Percentiles rank a stretch among this genome's conserved stretches.
Evolutionary conservation across 305 asterid species (phyloP).

Genomic region (Fraxinus greggii): DNA sequence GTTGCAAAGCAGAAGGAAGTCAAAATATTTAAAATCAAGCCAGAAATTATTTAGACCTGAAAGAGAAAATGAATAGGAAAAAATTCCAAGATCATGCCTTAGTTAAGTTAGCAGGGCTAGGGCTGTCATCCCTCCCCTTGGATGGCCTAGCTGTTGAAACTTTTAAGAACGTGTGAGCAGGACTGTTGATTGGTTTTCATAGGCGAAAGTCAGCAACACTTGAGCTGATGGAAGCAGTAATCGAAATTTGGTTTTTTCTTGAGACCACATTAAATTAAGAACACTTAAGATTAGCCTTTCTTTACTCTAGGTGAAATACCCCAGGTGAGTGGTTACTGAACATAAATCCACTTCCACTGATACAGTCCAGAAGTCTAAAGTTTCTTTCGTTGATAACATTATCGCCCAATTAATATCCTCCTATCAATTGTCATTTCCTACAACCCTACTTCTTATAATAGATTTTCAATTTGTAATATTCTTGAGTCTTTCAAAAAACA

Average conservation of each 20-base stretch:
- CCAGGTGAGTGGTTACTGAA: neutral
- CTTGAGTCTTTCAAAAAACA: neutral
- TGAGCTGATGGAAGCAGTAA: neutral
- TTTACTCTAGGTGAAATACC: neutral
- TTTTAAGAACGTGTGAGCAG: neutral
- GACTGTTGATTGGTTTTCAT: neutral
- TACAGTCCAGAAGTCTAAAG: neutral
- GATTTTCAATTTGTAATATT: neutral
- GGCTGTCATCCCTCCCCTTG: no score
- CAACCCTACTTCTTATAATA: neutral
- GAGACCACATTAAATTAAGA: neutral
- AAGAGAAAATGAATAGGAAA: neutral
- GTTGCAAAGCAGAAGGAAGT: neutral
- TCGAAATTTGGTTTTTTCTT: neutral
- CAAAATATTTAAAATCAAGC: neutral
- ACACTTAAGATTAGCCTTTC: neutral
- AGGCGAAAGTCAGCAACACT: neutral
- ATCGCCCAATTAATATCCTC: neutral
- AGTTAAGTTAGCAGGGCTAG: no score
- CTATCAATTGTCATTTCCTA: neutral
- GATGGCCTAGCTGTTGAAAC: no score
- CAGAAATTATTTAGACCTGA: neutral
- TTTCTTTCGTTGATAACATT: neutral
- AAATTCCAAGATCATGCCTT: neutral
- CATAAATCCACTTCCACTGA: neutral